A percentile compares a stretch with the other conserved stretches of the same genome.
phyloP scores from a whole-genome alignment of 805 yeast genomes.

The Ogataea populi-albae region DNA sequence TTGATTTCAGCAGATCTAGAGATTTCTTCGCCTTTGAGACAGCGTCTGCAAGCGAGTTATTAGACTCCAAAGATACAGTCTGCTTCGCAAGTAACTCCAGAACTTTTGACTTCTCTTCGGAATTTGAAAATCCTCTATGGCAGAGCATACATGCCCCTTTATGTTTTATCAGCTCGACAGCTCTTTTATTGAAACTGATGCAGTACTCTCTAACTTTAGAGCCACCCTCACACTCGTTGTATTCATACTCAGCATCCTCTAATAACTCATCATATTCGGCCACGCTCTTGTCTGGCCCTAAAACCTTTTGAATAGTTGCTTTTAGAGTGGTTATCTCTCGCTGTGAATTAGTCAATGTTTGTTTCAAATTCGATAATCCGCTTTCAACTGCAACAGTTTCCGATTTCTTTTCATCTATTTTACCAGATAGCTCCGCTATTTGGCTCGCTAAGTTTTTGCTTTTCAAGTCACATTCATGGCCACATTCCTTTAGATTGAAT shows the following conservation, averaged over 20 bases:
- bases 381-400: constrained; percentile 7
- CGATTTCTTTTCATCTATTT: constrained; percentile 2
- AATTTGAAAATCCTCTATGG: constrained; percentile 56
- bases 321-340: constrained; percentile 12
- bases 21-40: constrained; percentile 29
- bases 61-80: constrained; percentile 20
- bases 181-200: constrained; percentile 64
- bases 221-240: constrained; percentile 59
- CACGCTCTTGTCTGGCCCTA: constrained; percentile 38
- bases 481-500: constrained; percentile 3
- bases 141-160: constrained; percentile 70
- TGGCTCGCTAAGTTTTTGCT: neutral
- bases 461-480: constrained; percentile 1
- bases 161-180: constrained; percentile 57
- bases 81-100: constrained; percentile 23
- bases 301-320: constrained; percentile 18
- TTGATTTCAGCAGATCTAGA: constrained; percentile 25
- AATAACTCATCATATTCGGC: constrained; percentile 50
- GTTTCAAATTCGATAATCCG: constrained; percentile 6
- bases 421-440: neutral
- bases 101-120: constrained; percentile 23
- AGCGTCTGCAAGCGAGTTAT: constrained; percentile 18
- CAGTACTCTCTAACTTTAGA: constrained; percentile 69
- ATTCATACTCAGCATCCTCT: constrained; percentile 58
- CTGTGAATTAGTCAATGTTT: constrained; percentile 9